phyloP scores from a whole-genome alignment of 1,284 basidiomycete genomes.

The Farysia itapuensis region DNA sequence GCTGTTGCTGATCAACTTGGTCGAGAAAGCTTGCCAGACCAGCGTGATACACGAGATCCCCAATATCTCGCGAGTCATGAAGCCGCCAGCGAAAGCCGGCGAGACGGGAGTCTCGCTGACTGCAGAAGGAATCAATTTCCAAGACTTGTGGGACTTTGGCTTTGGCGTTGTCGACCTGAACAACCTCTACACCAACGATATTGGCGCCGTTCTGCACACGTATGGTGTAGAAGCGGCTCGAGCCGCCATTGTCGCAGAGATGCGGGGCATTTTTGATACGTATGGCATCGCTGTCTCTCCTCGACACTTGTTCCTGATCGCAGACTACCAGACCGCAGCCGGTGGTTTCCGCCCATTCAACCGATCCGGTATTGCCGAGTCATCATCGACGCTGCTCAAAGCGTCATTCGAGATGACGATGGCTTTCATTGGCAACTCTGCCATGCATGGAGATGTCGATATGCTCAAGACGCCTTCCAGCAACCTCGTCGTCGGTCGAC shows the following conservation, averaged over 20 bases:
- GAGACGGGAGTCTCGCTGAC: constrained; percentile 42
- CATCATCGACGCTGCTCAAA: constrained; percentile 90
- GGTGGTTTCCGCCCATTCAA: constrained; percentile 98
- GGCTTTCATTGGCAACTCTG: constrained; percentile 91
- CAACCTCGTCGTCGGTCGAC: constrained; percentile 74
- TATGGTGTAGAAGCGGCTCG: constrained; percentile 68
- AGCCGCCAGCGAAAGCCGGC: constrained; percentile 48
- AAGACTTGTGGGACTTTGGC: constrained; percentile 85
- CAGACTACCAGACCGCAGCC: constrained; percentile 97
- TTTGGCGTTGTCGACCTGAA: constrained; percentile 78
- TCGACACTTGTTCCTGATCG: constrained; percentile 93
- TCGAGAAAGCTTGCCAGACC: constrained; percentile 54
- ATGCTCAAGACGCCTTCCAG: constrained; percentile 84
- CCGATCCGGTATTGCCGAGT: constrained; percentile 86
- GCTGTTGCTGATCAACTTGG: constrained; percentile 58
- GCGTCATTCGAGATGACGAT: constrained; percentile 97
- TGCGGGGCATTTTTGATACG: constrained; percentile 84
- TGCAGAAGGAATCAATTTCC: constrained; percentile 69
- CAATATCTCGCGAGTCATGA: constrained; percentile 49
- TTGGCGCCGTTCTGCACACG: constrained; percentile 84
- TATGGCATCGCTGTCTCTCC: constrained; percentile 96
- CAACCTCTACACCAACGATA: constrained; percentile 89
- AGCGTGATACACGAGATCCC: constrained; percentile 58
- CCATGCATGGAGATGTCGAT: constrained; percentile 91
- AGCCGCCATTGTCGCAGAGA: constrained; percentile 68